Evolutionary conservation across 2,329 filamentous ascomycete genomes (phyloP).

Genomic region (Colletotrichum acutatum): DNA sequence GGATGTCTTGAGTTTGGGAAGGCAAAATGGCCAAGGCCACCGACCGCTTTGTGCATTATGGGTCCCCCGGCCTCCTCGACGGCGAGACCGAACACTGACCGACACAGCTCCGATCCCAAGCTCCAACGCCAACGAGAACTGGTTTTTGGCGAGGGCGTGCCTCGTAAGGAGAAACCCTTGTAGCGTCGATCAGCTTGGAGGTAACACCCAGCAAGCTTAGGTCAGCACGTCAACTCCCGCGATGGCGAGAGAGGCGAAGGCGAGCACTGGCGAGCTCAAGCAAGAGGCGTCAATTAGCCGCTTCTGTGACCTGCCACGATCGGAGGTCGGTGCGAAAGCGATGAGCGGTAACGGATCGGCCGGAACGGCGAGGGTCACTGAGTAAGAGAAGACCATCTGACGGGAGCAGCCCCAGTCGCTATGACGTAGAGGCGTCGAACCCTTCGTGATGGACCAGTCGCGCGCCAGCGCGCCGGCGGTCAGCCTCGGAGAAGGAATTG

Average conservation of each 20-base stretch:
- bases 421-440: conserved; percentile 29
- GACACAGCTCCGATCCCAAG: conserved; percentile 31
- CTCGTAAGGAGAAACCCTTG: conserved; percentile 13
- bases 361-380: conserved; percentile 25
- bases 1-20: conserved; percentile 4
- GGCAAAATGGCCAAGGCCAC: conserved; percentile 28
- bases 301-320: not conserved
- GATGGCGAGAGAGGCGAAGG: conserved; percentile 19
- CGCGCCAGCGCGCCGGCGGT: not conserved
- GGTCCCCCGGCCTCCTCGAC: conserved; percentile 17
- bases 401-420: conserved; percentile 8
- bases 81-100: conserved; percentile 32
- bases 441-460: conserved; percentile 3
- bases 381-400: conserved; percentile 27
- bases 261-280: not conserved
- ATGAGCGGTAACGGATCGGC: conserved; percentile 29
- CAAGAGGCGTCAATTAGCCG: conserved; percentile 25
- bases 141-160: conserved; percentile 6
- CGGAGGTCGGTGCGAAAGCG: conserved; percentile 24
- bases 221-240: conserved; percentile 6
- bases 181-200: conserved; percentile 9
- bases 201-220: conserved; percentile 21
- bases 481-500: conserved; percentile 18
- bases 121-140: not conserved
- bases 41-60: conserved; percentile 4